Base-by-base conservation (phyloP, 768 basidiomycete genomes). In the Butyriboletus loyo region DNA sequence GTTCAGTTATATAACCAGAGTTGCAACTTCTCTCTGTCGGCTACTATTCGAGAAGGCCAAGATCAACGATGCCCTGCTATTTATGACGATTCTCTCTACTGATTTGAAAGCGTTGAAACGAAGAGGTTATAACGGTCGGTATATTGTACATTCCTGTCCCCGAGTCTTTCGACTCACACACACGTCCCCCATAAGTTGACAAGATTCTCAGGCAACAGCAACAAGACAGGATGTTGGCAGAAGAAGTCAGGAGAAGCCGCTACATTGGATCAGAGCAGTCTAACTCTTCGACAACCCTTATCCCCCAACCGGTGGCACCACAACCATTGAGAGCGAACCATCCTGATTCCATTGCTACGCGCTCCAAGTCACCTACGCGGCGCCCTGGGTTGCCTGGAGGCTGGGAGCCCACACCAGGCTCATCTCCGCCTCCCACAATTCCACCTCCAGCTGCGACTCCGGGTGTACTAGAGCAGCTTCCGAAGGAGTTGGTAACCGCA, bases 41-140 rank as follows among this genome's bases (percentile, higher is more conserved):
- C 66, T 88, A 7, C 69, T 97, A 28, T 90, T 98, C 56, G 81
- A 87, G 50, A 77, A 82, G 8, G 85, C 85, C 2, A 87, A 89
- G 67, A 81, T 86, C 24, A 92, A 94, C 63, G 96, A 99, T 66
- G 83, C 89, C 0, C 75, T 99, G 7, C 67, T 98, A 8, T 87
- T 98, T 59, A 89, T 92, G 82, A 97, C 94, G 0, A 92, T 99
- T 48, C 77, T 99, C 17, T 92, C 92, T 0, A 98, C 95, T 0
- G 92, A 95, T 57, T 71, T 98, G 36, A 80, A 83, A 53, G 84
- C 91, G 3, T 68, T 97, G 56, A 86, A 85, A 61, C 75, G 92
- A 35, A 76, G 92, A 56, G 94, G 92, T 6, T 95, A 92, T 65
- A 92, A 93, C 61, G 87, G 90, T 88, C 57, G 5, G 74, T 62